Base-by-base conservation (phyloP, 768 basidiomycete species). In the Tulasnella sp. region DNA sequence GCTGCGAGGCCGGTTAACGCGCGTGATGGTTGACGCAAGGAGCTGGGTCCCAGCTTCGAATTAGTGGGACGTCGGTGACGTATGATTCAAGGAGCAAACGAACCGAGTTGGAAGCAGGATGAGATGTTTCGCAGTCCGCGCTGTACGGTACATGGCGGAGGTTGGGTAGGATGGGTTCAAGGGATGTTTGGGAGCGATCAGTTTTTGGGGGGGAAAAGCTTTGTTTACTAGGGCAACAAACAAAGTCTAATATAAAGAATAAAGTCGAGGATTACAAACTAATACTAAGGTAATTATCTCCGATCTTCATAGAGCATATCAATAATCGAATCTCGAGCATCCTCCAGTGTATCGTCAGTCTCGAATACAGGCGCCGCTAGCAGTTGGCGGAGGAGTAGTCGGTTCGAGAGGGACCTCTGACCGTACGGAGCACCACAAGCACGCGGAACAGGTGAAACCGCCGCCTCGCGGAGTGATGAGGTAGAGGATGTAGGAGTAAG, bases 261-360 rank as follows among this genome's bases (percentile, higher is more conserved):
- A 75, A 44, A 34, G 74, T 3, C 8, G 74, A 44, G 24, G 50
- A 48, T n/a, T 24, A 24, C 76, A 28, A 37, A 28, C 22, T 18
- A 48, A 9, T 16, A 46, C 20, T 14, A 50, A 54, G 24, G 37
- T 20, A 42, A 76, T 22, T 77, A 44, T 50, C 37, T 77, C 18
- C 42, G 76, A 58, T 77, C 76, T 54, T 40, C 54, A 69, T 78
- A 78, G 34, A 78, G 48, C 31, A 77, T 72, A 50, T 80, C 79
- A 73, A 80, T 60, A 28, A 80, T 72, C 14, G 50, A 22, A 74
- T 80, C 79, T 46, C 72, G 74, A 37, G 72, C 79, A 41, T 80
- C 74, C 46, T 80, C 79, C 24, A 80, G 42, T 12, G 24, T 69
- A 14, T 80, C 79, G 18, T 73, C 72, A 34, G 24, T 42, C n/a